Percentiles rank a stretch among this genome's conserved stretches.
Evolutionary conservation across 2,329 filamentous ascomycete genomes (phyloP).

Genomic region (Paecilomyces sp.): DNA sequence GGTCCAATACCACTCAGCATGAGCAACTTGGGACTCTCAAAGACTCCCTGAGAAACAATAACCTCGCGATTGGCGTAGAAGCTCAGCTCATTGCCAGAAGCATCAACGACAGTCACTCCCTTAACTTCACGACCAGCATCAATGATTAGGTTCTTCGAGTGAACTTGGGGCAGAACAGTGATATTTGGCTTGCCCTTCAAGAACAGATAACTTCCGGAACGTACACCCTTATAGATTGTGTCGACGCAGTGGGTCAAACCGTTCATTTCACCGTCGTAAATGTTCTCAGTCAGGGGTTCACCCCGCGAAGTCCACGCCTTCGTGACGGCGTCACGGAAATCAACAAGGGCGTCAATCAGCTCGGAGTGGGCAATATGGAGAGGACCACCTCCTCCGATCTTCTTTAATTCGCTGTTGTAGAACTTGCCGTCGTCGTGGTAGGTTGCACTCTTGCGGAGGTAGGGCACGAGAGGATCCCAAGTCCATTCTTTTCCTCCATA

Average conservation of each 20-base stretch:
- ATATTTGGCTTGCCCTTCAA: slow-evolving; percentile 50
- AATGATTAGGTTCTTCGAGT: slow-evolving; percentile 50
- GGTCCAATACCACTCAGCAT: slow-evolving; percentile 45
- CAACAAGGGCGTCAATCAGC: slow-evolving; percentile 46
- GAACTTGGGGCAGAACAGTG: slow-evolving; percentile 35
- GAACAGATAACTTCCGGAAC: slow-evolving; percentile 48
- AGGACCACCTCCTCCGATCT: slow-evolving; percentile 46
- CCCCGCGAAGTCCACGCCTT: slow-evolving; percentile 50
- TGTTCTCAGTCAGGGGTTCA: slow-evolving; percentile 44
- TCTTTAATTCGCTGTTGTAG: slow-evolving; percentile 41
- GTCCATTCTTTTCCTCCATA: slow-evolving; percentile 48
- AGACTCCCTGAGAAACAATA: slow-evolving; percentile 43
- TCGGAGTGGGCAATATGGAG: slow-evolving; percentile 50
- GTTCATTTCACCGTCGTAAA: slow-evolving; percentile 49
- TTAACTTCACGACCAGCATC: slow-evolving; percentile 36
- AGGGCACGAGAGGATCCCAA: slow-evolving; percentile 45
- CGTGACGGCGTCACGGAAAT: slow-evolving; percentile 39
- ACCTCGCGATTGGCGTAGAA: slow-evolving; percentile 46
- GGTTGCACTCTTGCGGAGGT: slow-evolving; percentile 49
- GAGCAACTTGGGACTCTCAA: slow-evolving; percentile 47
- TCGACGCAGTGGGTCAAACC: slow-evolving; percentile 49
- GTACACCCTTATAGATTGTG: slow-evolving; percentile 50
- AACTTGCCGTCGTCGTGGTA: slow-evolving; percentile 50
- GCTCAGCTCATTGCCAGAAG: slow-evolving; percentile 34
- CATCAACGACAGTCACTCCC: slow-evolving; percentile 43